Evolutionary conservation across 257 asterid genomes (phyloP), one percentile per base, ranked within the genome.

Genomic region (Ocimum tenuiflorum): DNA sequence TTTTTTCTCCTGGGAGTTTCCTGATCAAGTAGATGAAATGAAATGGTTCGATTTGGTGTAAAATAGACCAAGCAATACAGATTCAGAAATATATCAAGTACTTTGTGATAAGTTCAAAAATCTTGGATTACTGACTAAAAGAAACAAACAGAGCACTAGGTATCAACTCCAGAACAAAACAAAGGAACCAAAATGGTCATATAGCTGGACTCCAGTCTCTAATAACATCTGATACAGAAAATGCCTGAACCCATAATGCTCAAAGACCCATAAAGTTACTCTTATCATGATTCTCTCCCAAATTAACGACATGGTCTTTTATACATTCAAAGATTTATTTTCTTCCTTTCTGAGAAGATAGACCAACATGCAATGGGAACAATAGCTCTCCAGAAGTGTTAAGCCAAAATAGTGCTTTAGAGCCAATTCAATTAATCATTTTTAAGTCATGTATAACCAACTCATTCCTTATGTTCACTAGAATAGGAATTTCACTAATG

Each of bases 1-100:
- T 67, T 72, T 61, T 27, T 66, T n/a, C 60, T 59, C 39, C 41
- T 19, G 19, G 74, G 77, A 70, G 75, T 73, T 71, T 31, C 75
- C 92, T 83, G 54, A 80, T 69, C 45, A 66, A 60, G 72, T 35
- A 33, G 63, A 57, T 33, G 39, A 68, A 61, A 67, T n/a, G 43
- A 80, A 43, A 62, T 20, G 42, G 47, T 36, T 57, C 18, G 56
- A 58, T 55, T 38, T 43, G 36, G 66, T 4, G 17, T 24, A 15
- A 7, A 48, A 60, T 12, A 35, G 24, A 65, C 27, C 3, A 53
- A 29, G 49, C 14, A 20, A 19, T 3, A 74, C 27, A 14, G 29
- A 51, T 31, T 15, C 57, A 23, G 61, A 59, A 22, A 31, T 67
- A 49, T 41, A 17, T 19, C n/a, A 18, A 27, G 39, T 31, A 33